Base-by-base conservation (phyloP, 2,329 filamentous ascomycete species). In the Truncatella angustata region DNA sequence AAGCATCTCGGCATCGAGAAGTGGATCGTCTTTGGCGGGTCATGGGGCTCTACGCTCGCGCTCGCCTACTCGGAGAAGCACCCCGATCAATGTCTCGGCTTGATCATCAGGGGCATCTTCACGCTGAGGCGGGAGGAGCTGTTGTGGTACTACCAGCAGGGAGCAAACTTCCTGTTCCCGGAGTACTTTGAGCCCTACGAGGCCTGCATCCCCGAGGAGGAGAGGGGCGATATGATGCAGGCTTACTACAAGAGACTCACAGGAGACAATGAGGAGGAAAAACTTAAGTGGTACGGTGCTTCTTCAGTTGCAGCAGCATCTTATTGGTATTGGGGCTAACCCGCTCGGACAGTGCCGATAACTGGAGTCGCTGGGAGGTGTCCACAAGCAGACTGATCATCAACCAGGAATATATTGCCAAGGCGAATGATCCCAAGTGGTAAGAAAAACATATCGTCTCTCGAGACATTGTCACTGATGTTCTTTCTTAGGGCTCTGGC, bases 1-100 rank as follows among this genome's bases (percentile, higher is more conserved):
- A 54, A 64, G 14, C 67, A 72, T 48, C 60, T 74, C 18, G 28
- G 58, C 0, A 67, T 73, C 24, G 32, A 56, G 5, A 70, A 71
- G 57, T 73, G 70, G 72, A 55, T 64, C 40, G 65, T 74, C 16
- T 74, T 73, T 46, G 72, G 72, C 46, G 70, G 71, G 5, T 73
- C 70, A 7, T 73, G 71, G 71, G 71, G 71, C 23, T 68, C 68
- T 0, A 72, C 71, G 0, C 60, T 74, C 11, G 58, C 70, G 0
- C 64, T 74, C 1, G 61, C 69, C 5, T 74, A 74, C 56, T 65
- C 72, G 2, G 64, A 74, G 53, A 59, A 62, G 0, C 66, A 73
- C 32, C 69, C 72, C 1, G 57, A 64, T 2, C 58, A 54, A 5
- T 64, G 69, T 3, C 58, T 63, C 2, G 63, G 63, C 2, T 56